These are phyloP conservation scores for Dunaliella sp. DNA, from an alignment of 139 green algal species.

Conservation along the genomic window DNA sequence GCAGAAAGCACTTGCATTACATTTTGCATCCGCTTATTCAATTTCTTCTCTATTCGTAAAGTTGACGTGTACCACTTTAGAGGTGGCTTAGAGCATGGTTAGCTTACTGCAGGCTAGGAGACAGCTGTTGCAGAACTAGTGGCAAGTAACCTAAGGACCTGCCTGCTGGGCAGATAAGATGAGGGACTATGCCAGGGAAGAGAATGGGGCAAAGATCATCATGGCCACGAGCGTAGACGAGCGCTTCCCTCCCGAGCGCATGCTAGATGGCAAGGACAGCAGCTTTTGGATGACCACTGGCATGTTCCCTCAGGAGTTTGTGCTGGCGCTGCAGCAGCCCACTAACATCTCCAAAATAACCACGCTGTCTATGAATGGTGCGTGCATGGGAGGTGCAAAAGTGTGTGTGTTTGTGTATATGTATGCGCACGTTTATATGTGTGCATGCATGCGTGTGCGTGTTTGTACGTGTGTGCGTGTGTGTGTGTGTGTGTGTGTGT, in stretches of 20 bases:
- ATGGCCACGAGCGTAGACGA: slow-evolving; percentile 52
- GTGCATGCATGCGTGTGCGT: too few species aligned
- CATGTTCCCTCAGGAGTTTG: slow-evolving; percentile 58
- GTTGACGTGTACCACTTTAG: neutral
- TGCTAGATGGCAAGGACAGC: slow-evolving; percentile 48
- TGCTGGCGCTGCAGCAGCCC: slow-evolving; percentile 26
- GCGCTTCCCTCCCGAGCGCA: slow-evolving; percentile 51
- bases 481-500: too few species aligned
- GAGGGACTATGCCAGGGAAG: slow-evolving; percentile 47
- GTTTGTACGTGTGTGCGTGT: too few species aligned
- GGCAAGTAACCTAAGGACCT: neutral
- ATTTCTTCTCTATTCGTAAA: neutral
- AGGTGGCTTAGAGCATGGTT: neutral
- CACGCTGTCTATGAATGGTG: slow-evolving; percentile 41
- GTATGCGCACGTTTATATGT: too few species aligned
- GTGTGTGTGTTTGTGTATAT: too few species aligned
- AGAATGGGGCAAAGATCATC: slow-evolving; percentile 44
- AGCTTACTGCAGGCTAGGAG: neutral
- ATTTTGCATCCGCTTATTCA: neutral
- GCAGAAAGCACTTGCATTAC: neutral
- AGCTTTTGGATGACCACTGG: slow-evolving; percentile 63
- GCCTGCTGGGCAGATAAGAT: slow-evolving; percentile 13
- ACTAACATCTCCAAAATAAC: slow-evolving; percentile 44
- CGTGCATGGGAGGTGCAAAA: too few species aligned
- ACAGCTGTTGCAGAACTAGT: neutral